A percentile compares a stretch with the other conserved stretches of the same genome.
phyloP scores from a whole-genome alignment of 306 rosid genomes.

The Rosa persica region DNA sequence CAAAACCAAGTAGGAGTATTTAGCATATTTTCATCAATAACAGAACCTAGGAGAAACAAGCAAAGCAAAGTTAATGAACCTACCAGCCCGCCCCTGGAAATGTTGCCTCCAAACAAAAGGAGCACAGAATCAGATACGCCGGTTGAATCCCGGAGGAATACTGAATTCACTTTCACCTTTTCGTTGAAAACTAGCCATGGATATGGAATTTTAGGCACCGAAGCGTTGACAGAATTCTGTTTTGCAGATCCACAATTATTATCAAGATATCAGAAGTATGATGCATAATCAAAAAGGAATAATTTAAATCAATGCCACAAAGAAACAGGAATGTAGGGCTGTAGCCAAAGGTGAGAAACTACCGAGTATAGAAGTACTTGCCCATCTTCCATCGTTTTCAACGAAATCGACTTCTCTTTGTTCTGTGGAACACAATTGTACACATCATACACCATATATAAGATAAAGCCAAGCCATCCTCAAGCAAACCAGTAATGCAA shows the following conservation, averaged over 20 bases:
- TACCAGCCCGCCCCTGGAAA: slow-evolving; percentile 52
- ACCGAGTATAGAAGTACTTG: slow-evolving; percentile 54
- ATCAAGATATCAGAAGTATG: slow-evolving; percentile 26
- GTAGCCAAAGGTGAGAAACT: slow-evolving; percentile 27
- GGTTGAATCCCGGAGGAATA: slow-evolving; percentile 91
- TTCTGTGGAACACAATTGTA: slow-evolving; percentile 50
- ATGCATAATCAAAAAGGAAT: slow-evolving; percentile 27
- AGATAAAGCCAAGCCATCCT: slow-evolving; percentile 10
- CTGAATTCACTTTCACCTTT: slow-evolving; percentile 92
- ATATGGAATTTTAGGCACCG: slow-evolving; percentile 74
- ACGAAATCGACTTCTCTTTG: slow-evolving; percentile 72
- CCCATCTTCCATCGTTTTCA: slow-evolving; percentile 97
- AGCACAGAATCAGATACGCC: slow-evolving; percentile 80
- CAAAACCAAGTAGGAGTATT: slow-evolving; percentile 25
- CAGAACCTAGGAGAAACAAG: slow-evolving; percentile 2
- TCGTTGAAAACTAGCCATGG: slow-evolving; percentile 97
- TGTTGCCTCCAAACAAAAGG: slow-evolving; percentile 82
- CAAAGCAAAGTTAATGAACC: slow-evolving; percentile 9
- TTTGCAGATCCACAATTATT: slow-evolving; percentile 11
- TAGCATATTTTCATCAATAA: slow-evolving; percentile 12
- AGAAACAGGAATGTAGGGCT: slow-evolving; percentile 11
- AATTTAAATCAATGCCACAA: slow-evolving; percentile 9
- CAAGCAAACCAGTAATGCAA: slow-evolving; percentile 14
- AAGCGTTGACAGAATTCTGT: slow-evolving; percentile 84
- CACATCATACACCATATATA: slow-evolving; percentile 1